Percentiles rank a stretch among this genome's conserved stretches.
Conservation (phyloP, 1,139 yeast genomes). For the Saccharomyces hybrid region DNA sequence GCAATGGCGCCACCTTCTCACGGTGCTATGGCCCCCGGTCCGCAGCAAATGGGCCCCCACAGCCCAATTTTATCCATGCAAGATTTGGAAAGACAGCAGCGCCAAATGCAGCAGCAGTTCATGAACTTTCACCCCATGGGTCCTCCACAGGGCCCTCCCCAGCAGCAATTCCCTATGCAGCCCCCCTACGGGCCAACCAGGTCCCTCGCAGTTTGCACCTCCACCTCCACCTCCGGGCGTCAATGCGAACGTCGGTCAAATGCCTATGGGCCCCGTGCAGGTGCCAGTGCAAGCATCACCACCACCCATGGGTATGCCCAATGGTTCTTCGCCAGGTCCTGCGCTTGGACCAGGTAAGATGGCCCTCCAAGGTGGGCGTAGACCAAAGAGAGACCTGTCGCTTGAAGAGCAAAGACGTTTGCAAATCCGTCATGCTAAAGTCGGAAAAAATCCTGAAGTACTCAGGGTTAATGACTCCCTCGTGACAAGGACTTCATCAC, state of each 20-base stretch:
- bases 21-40: constrained; percentile 12
- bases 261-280: neutral
- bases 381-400: constrained; percentile 33
- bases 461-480: constrained; percentile 93
- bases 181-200: constrained; percentile 9
- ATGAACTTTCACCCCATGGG: constrained; percentile 1
- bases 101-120: constrained; percentile 15
- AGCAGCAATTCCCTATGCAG: constrained; percentile 3
- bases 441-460: constrained; percentile 69
- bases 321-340: neutral
- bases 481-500: constrained; percentile 94
- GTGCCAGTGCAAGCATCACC: constrained; percentile 1
- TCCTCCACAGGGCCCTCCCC: neutral
- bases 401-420: constrained; percentile 51
- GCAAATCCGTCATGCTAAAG: constrained; percentile 69
- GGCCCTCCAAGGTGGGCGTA: neutral
- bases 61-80: constrained; percentile 29
- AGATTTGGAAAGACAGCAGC: constrained; percentile 31
- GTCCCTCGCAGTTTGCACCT: constrained; percentile 11
- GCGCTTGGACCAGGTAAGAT: neutral
- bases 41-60: constrained; percentile 16
- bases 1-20: constrained; percentile 18
- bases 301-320: constrained; percentile 1
- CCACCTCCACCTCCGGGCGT: constrained; percentile 18
- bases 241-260: constrained; percentile 5